A percentile compares a stretch with the other conserved stretches of the same genome.
phyloP scores from a whole-genome alignment of 208 protist genomes.

The Trypanosoma avium region DNA sequence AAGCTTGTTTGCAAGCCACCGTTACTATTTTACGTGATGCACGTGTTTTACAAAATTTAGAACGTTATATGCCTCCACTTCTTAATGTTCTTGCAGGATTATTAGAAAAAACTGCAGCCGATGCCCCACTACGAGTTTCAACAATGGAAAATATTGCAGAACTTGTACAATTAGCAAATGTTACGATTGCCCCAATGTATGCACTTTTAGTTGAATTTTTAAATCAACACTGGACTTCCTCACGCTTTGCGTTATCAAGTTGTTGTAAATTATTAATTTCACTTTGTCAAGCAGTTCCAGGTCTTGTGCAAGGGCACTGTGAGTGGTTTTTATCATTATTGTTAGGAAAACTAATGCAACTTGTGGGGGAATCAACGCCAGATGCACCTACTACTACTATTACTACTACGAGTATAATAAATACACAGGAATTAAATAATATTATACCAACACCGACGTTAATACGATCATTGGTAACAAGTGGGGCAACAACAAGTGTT shows the following conservation, averaged over 20 bases:
- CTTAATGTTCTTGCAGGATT: slow-evolving; percentile 45
- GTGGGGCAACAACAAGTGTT: background rate
- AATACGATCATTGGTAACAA: background rate
- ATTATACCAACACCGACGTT: background rate
- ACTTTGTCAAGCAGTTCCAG: slow-evolving; percentile 54
- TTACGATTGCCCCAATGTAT: slow-evolving; percentile 64
- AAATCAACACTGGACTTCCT: slow-evolving; percentile 43
- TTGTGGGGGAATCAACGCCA: slow-evolving; percentile 13
- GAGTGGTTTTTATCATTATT: slow-evolving; percentile 60
- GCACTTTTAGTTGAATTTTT: slow-evolving; percentile 63
- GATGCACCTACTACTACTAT: too few species aligned
- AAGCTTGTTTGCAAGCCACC: slow-evolving; percentile 58
- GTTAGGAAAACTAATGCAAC: slow-evolving; percentile 41
- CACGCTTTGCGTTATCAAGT: slow-evolving; percentile 34
- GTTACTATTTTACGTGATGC: slow-evolving; percentile 66
- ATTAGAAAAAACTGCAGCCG: slow-evolving; percentile 11
- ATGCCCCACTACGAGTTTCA: slow-evolving; percentile 26
- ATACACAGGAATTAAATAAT: background rate
- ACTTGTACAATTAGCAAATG: slow-evolving; percentile 51
- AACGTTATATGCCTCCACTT: slow-evolving; percentile 61
- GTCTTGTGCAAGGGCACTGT: slow-evolving; percentile 60
- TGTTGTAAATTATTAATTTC: slow-evolving; percentile 66
- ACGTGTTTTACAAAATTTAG: slow-evolving; percentile 35
- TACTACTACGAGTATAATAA: background rate
- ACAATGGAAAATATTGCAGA: slow-evolving; percentile 41